Percentiles rank a stretch among this genome's conserved stretches.
These are phyloP conservation scores for Dictyostelium discoideum DNA, from an alignment of 78 protist genomes.

Conservation along the genomic window DNA sequence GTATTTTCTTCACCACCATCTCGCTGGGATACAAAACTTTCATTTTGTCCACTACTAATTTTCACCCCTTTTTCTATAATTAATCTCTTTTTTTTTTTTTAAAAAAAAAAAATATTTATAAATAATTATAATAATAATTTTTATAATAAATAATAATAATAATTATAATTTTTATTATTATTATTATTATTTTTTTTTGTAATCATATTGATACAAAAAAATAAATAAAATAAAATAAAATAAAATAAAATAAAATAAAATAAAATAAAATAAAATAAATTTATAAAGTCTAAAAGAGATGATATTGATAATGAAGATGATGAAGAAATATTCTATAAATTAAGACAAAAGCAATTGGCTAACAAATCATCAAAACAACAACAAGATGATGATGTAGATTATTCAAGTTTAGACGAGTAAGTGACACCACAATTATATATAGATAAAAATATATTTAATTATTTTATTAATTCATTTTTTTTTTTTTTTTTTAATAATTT, in stretches of 20 bases:
- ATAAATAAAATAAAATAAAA: too few relatives aligned
- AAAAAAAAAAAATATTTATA: neutral
- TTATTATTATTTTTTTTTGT: neutral
- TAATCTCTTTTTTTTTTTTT: too few relatives aligned
- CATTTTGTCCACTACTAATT: neutral
- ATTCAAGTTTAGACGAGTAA: slow-evolving; percentile 24
- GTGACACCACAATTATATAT: neutral
- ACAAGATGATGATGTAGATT: slow-evolving; percentile 30
- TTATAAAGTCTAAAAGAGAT: slow-evolving; percentile 40
- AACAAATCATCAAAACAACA: neutral
- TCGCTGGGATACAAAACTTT: neutral
- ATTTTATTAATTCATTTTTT: neutral
- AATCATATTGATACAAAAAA: neutral
- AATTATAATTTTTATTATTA: neutral
- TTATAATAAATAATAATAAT: neutral
- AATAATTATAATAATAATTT: neutral
- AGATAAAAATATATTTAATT: neutral
- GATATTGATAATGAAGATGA: slow-evolving; percentile 75
- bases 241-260: too few relatives aligned
- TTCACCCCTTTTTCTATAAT: neutral
- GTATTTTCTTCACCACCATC: neutral
- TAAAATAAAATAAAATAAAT: too few relatives aligned
- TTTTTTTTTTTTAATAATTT: neutral
- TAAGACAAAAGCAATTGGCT: slow-evolving; percentile 24
- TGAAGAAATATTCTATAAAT: slow-evolving; percentile 46